Conservation (phyloP, 208 protist genomes). For the Porcisia deanei region DNA sequence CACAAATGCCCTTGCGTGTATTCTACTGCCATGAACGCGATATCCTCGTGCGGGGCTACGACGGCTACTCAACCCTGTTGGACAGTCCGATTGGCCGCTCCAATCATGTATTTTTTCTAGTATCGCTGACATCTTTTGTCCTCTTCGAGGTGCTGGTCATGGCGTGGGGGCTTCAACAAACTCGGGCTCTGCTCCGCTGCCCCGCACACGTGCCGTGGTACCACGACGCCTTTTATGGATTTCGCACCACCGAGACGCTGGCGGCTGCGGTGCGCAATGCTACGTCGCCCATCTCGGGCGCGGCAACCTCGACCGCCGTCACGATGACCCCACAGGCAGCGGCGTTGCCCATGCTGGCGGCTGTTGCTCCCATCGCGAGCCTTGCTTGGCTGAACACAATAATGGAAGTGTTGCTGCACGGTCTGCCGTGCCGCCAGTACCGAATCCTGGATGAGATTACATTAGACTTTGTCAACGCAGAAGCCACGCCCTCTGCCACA, state of each 20-base stretch:
- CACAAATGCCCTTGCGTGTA: conserved; percentile 62
- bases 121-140: conserved; percentile 52
- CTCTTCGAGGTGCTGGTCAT: conserved; percentile 52
- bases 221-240: conserved; percentile 27
- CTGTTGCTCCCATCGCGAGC: conserved; percentile 24
- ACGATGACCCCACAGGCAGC: neutral
- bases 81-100: conserved; percentile 66
- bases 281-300: neutral
- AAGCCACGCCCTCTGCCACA: neutral
- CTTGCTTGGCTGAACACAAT: conserved; percentile 38
- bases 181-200: conserved; percentile 24
- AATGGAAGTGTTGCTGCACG: conserved; percentile 50
- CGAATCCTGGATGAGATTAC: conserved; percentile 17
- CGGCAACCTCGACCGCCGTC: neutral
- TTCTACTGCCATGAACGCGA: conserved; percentile 85
- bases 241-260: conserved; percentile 15
- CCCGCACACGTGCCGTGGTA: conserved; percentile 31
- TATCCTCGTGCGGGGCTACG: conserved; percentile 64
- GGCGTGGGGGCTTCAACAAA: conserved; percentile 50
- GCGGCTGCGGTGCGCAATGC: conserved; percentile 1
- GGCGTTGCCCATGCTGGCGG: neutral
- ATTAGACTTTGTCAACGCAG: conserved; percentile 10
- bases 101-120: conserved; percentile 68
- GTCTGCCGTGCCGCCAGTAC: conserved; percentile 53
- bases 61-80: conserved; percentile 68